phyloP scores from a whole-genome alignment of 805 yeast genomes.

The Soucietia sequanensis region DNA sequence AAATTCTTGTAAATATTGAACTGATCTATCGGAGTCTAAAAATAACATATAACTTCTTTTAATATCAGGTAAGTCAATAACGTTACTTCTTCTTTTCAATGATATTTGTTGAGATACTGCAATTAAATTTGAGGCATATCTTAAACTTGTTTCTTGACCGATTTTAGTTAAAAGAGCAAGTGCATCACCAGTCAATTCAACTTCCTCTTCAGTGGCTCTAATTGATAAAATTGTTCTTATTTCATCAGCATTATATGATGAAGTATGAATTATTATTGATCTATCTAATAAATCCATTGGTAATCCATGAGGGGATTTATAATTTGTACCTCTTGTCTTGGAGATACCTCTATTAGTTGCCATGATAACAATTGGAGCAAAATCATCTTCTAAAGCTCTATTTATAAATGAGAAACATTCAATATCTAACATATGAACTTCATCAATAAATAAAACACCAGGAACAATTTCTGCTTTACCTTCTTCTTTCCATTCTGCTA shows the following conservation, averaged over 20 bases:
- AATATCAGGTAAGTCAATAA: slow-evolving; percentile 76
- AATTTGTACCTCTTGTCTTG: slow-evolving; percentile 89
- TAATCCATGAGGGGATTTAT: slow-evolving; percentile 95
- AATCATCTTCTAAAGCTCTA: slow-evolving; percentile 93
- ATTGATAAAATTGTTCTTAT: slow-evolving; percentile 82
- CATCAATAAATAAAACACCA: slow-evolving; percentile 96
- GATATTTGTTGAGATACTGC: slow-evolving; percentile 89
- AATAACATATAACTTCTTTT: slow-evolving; percentile 86
- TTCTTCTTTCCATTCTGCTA: slow-evolving; percentile 98
- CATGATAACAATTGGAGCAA: slow-evolving; percentile 96
- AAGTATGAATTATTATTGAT: slow-evolving; percentile 86
- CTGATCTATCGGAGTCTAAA: slow-evolving; percentile 86
- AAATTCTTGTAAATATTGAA: slow-evolving; percentile 73
- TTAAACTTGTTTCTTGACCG: slow-evolving; percentile 84
- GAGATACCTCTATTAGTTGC: slow-evolving; percentile 97
- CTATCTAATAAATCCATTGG: slow-evolving; percentile 95
- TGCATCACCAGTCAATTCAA: slow-evolving; percentile 78
- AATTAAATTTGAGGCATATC: slow-evolving; percentile 90
- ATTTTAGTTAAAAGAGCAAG: slow-evolving; percentile 84
- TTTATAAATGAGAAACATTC: slow-evolving; percentile 95
- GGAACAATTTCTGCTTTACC: slow-evolving; percentile 98
- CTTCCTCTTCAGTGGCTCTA: slow-evolving; percentile 93
- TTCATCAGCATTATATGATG: slow-evolving; percentile 75
- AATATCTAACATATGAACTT: slow-evolving; percentile 96
- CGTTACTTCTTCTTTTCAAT: slow-evolving; percentile 67